Base-by-base conservation (phyloP, 116 monocot species). In the Cymodocea nodosa region DNA sequence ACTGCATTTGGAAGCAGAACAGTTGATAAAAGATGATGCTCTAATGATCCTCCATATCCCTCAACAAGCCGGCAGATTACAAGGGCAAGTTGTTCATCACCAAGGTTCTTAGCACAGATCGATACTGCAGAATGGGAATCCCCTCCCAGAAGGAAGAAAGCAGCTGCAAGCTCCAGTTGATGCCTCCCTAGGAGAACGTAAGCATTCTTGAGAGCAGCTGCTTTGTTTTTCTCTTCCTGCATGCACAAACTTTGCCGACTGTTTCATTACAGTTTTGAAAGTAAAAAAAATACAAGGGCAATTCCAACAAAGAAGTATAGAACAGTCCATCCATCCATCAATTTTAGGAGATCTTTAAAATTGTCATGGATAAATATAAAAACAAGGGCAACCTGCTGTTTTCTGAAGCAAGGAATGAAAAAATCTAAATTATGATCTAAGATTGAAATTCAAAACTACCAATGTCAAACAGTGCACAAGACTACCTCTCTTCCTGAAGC, bases 111-210 rank as follows among this genome's bases (percentile, higher is more conserved):
- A 48, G 97, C 97, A 81, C 97, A 98, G 51, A 89, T 81, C 13
- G 74, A 84, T 35, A 98, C 81, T 52, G 92, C 92, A 75, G 97
- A 92, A 69, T 82, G 82, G 63, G 74, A 51, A 76, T 98, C 97
- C 50, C 86, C 92, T 40, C 97, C 97, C 16, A 98, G 73, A 30
- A 98, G 73, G 65, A 98, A 98, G 82, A 98, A 98, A 16, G 89
- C 85, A 51, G 85, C 68, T 51, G 97, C 92, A 73, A 98, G 86
- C 51, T 98, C 97, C 70, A 91, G 52, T 52, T 92, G 84, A 77
- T 92, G 97, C 74, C 78, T 91, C 73, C 97, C 97, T 92, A 98
- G 78, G 65, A 98, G 71, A 77, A 98, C 97, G 80, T 98, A 98
- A 35, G 97, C 97, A 88, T 98, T 98, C 70, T 98, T 98, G 64